phyloP scores from a whole-genome alignment of 352 stramenopile species.

The Pythium sukuiense region DNA sequence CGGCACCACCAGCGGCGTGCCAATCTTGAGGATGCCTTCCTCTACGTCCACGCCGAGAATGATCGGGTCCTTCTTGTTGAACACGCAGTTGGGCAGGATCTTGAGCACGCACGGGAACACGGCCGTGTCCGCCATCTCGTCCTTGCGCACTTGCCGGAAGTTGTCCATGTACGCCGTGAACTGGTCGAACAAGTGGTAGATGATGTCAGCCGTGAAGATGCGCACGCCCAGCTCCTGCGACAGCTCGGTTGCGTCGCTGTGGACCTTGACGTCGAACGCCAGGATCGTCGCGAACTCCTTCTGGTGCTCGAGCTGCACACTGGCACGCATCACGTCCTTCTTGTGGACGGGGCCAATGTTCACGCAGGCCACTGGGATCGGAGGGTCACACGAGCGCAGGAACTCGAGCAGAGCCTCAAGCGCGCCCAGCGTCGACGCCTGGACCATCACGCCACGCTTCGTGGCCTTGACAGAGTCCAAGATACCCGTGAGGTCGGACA shows the following conservation, averaged over 20 bases:
- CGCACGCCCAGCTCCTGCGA: constrained; percentile 93
- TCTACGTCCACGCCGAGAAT: constrained; percentile 97
- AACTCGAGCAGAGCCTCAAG: constrained; percentile 99
- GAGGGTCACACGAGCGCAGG: constrained; percentile 92
- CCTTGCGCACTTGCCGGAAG: constrained; percentile 88
- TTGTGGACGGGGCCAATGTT: constrained; percentile 99
- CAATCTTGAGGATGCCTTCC: constrained; percentile 98
- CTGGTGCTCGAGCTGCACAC: constrained; percentile 98
- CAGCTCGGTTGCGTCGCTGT: constrained; percentile 91
- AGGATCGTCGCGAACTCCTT: constrained; percentile 97
- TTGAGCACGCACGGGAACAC: constrained; percentile 96
- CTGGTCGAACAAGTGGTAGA: constrained; percentile 99
- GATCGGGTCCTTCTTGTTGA: constrained; percentile 99
- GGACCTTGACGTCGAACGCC: constrained; percentile 98
- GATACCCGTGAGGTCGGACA: constrained; percentile 95
- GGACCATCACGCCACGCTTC: constrained; percentile 97
- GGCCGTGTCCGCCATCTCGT: constrained; percentile 91
- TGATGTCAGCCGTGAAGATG: constrained; percentile 99
- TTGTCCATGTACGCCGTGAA: constrained; percentile 98
- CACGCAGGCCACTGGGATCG: constrained; percentile 94
- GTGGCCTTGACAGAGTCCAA: constrained; percentile 96
- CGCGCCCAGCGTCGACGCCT: constrained; percentile 98
- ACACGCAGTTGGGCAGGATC: constrained; percentile 98
- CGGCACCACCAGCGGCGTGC: constrained; percentile 93
- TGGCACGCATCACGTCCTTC: constrained; percentile 98